Evolutionary conservation across 2,329 filamentous ascomycete genomes (phyloP).

Genomic region (Anthostomella pinea): DNA sequence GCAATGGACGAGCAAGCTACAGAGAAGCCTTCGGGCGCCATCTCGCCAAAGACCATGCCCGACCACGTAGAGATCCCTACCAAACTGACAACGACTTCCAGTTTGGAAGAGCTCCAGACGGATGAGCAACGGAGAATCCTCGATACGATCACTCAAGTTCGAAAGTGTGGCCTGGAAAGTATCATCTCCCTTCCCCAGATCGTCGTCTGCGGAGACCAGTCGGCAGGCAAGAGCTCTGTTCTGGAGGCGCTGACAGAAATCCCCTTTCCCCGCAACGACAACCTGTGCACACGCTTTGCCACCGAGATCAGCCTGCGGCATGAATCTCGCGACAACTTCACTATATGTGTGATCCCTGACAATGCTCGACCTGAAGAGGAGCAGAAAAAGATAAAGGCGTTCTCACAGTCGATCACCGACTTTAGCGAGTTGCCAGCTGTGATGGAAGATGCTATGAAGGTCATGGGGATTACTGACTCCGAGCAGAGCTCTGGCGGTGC

Average conservation of each 20-base stretch:
- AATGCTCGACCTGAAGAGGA: not conserved
- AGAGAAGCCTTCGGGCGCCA: too few relatives aligned
- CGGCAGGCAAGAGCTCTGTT: constrained; percentile 55
- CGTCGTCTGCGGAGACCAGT: constrained; percentile 56
- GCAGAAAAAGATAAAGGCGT: constrained; percentile 3
- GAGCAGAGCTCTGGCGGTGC: not conserved
- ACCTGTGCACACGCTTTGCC: constrained; percentile 53
- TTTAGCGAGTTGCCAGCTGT: constrained; percentile 7
- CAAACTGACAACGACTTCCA: too few relatives aligned
- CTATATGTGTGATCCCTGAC: constrained; percentile 9
- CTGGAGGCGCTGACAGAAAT: constrained; percentile 56
- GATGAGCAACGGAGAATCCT: constrained; percentile 6
- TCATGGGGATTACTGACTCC: constrained; percentile 1
- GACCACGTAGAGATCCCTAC: too few relatives aligned
- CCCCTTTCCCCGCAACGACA: constrained; percentile 50
- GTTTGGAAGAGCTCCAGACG: constrained; percentile 6
- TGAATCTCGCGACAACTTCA: constrained; percentile 15
- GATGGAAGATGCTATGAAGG: constrained; percentile 4
- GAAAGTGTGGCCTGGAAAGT: constrained; percentile 6
- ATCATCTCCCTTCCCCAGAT: constrained; percentile 38
- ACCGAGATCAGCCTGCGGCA: constrained; percentile 51
- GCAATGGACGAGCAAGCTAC: too few relatives aligned
- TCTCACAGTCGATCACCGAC: constrained; percentile 4
- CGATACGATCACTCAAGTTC: constrained; percentile 4
- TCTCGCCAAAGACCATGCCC: too few relatives aligned